Base-by-base conservation (phyloP, 345 rosid genomes). In the Boechera retrofracta region DNA sequence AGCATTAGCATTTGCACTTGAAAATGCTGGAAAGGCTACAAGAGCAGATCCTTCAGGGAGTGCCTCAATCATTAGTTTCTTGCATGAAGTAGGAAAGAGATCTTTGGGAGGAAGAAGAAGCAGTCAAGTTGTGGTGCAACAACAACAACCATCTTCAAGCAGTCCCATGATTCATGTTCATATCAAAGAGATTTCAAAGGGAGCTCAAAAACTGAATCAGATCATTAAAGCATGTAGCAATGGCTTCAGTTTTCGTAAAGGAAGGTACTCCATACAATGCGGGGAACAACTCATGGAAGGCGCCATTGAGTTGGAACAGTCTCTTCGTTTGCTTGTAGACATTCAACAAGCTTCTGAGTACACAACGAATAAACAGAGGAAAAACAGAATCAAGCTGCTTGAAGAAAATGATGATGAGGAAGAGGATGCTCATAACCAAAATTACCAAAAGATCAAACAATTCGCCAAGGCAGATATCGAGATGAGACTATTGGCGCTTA, bases 221-320 rank as follows among this genome's bases (percentile, higher is more conserved):
- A 86, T 95, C 76, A 85, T 95, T 35, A 82, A 82, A 74, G 86
- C 93, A 66, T 91, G 89, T 79, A 86, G 96, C 6, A 83, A 73
- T 33, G 92, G 92, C 51, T 62, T 85, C 1, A 88, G 84, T 77
- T 83, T 92, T 29, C 91, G 87, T 51, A 69, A 74, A 68, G 82
- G 69, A 21, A 75, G 83, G 39, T 89, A 86, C 61, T 91, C 98
- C 0, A 80, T 89, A 75, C 91, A 95, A 67, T 87, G 87, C 38
- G 98, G 97, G 15, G 85, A 84, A 62, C 83, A 95, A 57, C 84
- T 89, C 24, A 60, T 91, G 83, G 88, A 91, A 81, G 96, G 97
- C 49, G 93, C 97, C 24, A 57, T 80, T 64, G 94, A 95, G 67
- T 84, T 93, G 81, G 93, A 91, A 83, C 91, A 91, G 71, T 89